These are phyloP conservation scores for Plasmodium gonderi DNA, from an alignment of 169 alveolate species.

Conservation along the genomic window DNA sequence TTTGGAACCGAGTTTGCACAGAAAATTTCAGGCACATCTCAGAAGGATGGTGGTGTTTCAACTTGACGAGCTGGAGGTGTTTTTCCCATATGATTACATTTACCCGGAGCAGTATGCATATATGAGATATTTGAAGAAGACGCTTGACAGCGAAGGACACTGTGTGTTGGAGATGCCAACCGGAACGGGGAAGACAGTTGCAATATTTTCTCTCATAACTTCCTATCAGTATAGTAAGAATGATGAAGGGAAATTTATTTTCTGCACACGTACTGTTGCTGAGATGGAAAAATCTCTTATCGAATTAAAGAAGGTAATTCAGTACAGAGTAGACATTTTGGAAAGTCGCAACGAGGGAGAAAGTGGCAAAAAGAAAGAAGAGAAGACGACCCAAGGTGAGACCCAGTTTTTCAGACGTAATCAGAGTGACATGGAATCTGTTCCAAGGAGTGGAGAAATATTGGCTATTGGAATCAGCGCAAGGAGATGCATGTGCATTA, in stretches of 20 bases:
- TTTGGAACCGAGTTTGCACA: neutral
- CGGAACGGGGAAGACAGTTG: constrained; percentile 98
- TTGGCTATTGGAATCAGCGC: constrained; percentile 38
- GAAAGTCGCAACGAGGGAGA: constrained; percentile 53
- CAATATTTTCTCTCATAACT: constrained; percentile 93
- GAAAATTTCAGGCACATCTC: neutral
- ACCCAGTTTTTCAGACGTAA: neutral
- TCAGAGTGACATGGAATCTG: neutral
- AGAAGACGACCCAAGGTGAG: neutral
- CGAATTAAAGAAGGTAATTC: constrained; percentile 93
- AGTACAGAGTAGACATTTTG: constrained; percentile 79
- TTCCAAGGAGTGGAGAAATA: constrained; percentile 1
- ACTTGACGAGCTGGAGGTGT: constrained; percentile 93
- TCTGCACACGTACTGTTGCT: constrained; percentile 96
- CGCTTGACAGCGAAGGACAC: constrained; percentile 95
- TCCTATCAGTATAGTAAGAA: constrained; percentile 93
- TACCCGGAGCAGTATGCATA: constrained; percentile 96
- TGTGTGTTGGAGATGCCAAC: constrained; percentile 99
- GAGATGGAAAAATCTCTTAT: constrained; percentile 98
- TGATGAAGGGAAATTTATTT: constrained; percentile 88
- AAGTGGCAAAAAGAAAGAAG: constrained; percentile 13
- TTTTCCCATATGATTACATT: constrained; percentile 95
- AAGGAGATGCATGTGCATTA: constrained; percentile 65
- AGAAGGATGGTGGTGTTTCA: constrained; percentile 87
- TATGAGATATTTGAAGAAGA: constrained; percentile 91